Evolutionary conservation across 1,284 basidiomycete species (phyloP).

Genomic region (Nidula niveotomentosa): DNA sequence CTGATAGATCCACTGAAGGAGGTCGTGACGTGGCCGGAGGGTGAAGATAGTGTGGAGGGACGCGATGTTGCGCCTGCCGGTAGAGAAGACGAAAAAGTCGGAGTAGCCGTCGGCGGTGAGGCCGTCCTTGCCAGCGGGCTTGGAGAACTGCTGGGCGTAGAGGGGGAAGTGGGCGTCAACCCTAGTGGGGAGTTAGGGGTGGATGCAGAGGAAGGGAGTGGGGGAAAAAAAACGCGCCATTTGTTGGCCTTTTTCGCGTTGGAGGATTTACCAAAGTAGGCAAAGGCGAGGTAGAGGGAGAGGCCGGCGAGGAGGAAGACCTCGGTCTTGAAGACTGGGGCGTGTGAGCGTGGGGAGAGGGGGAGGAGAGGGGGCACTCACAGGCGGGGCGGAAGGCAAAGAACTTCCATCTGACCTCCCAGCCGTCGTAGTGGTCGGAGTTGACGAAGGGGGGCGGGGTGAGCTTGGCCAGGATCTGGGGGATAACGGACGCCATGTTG

Average conservation of each 20-base stretch:
- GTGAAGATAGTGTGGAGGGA: slow-evolving; percentile 80
- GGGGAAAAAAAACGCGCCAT: slow-evolving; percentile 41
- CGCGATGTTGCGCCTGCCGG: slow-evolving; percentile 75
- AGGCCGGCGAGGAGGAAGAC: slow-evolving; percentile 52
- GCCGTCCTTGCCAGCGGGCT: slow-evolving; percentile 47
- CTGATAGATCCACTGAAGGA: slow-evolving; percentile 66
- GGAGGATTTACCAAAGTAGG: slow-evolving; percentile 50
- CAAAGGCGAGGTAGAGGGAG: slow-evolving; percentile 51
- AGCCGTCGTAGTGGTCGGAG: slow-evolving; percentile 46
- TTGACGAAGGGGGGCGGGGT: slow-evolving; percentile 47
- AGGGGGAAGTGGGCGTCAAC: slow-evolving; percentile 54
- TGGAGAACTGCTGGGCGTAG: slow-evolving; percentile 68
- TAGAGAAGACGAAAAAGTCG: slow-evolving; percentile 84
- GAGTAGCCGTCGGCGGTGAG: slow-evolving; percentile 67
- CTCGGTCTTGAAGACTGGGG: slow-evolving; percentile 67
- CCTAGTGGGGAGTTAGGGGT: slow-evolving; percentile 32
- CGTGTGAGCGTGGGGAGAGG: slow-evolving; percentile 3
- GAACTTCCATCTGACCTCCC: slow-evolving; percentile 71
- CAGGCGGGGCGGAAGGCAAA: slow-evolving; percentile 82
- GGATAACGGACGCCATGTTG: slow-evolving; percentile 26
- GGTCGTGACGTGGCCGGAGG: slow-evolving; percentile 82
- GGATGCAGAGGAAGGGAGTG: slow-evolving; percentile 11
- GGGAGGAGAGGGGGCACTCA: slow-evolving; percentile 30
- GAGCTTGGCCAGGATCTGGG: slow-evolving; percentile 40
- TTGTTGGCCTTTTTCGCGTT: slow-evolving; percentile 57